These are phyloP conservation scores for Talaromyces sp. DNA, from an alignment of 2,329 filamentous ascomycete species.

Conservation along the genomic window DNA sequence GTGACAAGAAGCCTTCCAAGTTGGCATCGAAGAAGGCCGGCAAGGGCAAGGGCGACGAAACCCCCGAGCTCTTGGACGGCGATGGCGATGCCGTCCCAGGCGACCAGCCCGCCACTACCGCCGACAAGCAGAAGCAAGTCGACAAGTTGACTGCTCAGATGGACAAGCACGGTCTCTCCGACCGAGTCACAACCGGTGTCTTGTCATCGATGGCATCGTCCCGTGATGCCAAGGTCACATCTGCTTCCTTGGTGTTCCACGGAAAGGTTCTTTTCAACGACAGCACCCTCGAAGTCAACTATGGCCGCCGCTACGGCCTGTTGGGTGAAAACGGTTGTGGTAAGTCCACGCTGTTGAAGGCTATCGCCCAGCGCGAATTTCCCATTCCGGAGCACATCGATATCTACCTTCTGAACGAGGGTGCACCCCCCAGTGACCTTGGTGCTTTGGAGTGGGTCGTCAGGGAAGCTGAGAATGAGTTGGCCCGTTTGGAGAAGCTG, in stretches of 20 bases:
- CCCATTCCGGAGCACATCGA: conserved; percentile 95
- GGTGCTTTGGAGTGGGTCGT: conserved; percentile 98
- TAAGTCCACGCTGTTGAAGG: conserved; percentile 95
- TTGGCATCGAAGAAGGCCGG: conserved; percentile 59
- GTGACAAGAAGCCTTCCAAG: conserved; percentile 71
- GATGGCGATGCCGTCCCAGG: conserved; percentile 52
- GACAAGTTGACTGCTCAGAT: conserved; percentile 87
- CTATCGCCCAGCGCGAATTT: conserved; percentile 88
- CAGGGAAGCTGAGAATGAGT: conserved; percentile 84
- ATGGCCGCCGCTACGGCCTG: conserved; percentile 87
- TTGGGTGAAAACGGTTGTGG: conserved; percentile 98
- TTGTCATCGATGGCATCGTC: conserved; percentile 77
- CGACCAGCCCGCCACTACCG: conserved; percentile 64
- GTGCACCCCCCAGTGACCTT: conserved; percentile 79
- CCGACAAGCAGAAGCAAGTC: conserved; percentile 71
- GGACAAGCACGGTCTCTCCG: conserved; percentile 92
- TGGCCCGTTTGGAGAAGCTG: conserved; percentile 78
- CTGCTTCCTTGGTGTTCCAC: conserved; percentile 91
- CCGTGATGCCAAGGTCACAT: conserved; percentile 96
- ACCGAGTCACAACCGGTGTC: conserved; percentile 97
- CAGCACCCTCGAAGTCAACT: conserved; percentile 86
- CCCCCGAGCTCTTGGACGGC: conserved; percentile 56
- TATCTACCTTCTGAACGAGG: conserved; percentile 97
- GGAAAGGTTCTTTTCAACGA: conserved; percentile 94
- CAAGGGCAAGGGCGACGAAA: conserved; percentile 56